A percentile compares a stretch with the other conserved stretches of the same genome.
These are phyloP conservation scores for Quillaja saponaria DNA, from an alignment of 306 rosid species.

Conservation along the genomic window DNA sequence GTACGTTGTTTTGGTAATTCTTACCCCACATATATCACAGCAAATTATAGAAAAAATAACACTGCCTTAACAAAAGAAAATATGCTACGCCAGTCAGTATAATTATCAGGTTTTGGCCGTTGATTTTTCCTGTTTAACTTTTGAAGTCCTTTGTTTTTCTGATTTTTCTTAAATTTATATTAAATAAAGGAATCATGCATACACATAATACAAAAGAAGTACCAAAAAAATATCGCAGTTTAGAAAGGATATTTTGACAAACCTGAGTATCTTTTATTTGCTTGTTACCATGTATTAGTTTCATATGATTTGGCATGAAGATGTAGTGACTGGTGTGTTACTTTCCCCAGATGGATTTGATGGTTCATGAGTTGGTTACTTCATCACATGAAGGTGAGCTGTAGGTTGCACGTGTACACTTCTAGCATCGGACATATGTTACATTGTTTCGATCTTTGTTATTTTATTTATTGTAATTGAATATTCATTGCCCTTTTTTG, in stretches of 20 bases:
- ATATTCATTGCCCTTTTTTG: too few species aligned
- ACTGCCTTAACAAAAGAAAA: neutral
- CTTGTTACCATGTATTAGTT: neutral
- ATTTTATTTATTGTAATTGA: too few species aligned
- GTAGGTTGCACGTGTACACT: neutral
- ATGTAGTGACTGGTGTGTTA: neutral
- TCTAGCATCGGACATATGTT: too few species aligned
- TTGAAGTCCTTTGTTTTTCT: neutral
- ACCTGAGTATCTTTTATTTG: too few species aligned
- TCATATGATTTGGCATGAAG: neutral
- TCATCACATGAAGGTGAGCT: conserved; percentile 6
- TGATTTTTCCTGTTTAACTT: neutral
- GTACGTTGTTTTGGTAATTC: too few species aligned
- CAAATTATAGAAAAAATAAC: too few species aligned
- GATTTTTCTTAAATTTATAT: neutral
- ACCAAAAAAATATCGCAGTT: neutral
- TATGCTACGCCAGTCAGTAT: neutral
- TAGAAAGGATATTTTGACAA: too few species aligned
- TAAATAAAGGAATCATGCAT: neutral
- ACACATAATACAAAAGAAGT: neutral
- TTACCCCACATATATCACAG: too few species aligned
- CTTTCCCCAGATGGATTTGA: conserved; percentile 17
- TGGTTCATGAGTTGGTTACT: conserved; percentile 9
- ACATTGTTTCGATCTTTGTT: too few species aligned
- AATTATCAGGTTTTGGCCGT: neutral